Percentiles rank a stretch among this genome's conserved stretches.
phyloP scores from a whole-genome alignment of 2,329 filamentous ascomycete genomes.

The Sporothrix globosa region DNA sequence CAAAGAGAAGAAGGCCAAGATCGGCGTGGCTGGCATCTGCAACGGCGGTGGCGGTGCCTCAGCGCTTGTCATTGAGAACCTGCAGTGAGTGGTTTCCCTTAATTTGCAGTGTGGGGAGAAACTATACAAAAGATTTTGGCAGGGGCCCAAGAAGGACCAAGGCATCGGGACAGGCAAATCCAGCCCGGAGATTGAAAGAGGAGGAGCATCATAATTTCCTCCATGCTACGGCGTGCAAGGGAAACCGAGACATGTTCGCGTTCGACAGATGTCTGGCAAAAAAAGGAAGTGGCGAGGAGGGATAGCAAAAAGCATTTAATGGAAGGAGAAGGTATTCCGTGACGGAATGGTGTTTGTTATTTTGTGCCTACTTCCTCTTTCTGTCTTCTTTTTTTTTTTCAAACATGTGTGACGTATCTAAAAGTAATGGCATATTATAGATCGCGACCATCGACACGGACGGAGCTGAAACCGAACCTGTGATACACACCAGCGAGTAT shows the following conservation, averaged over 20 bases:
- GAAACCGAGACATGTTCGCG: background rate
- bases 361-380: background rate
- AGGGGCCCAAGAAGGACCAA: background rate
- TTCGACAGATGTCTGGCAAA: background rate
- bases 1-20: constrained; percentile 87
- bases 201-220: background rate
- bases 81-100: constrained; percentile 51
- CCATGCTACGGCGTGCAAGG: constrained; percentile 3
- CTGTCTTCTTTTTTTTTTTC: background rate
- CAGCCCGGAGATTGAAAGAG: background rate
- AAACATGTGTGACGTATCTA: constrained; percentile 20
- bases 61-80: constrained; percentile 83
- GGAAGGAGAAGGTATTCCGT: background rate
- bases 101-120: background rate
- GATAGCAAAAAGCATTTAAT: constrained; percentile 21
- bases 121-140: background rate
- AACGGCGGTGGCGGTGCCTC: constrained; percentile 96
- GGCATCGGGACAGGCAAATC: background rate
- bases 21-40: constrained; percentile 93
- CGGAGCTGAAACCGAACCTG: constrained; percentile 24
- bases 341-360: background rate
- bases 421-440: constrained; percentile 31
- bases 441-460: constrained; percentile 26
- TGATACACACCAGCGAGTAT: background rate
- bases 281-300: background rate